A percentile compares a stretch with the other conserved stretches of the same genome.
Evolutionary conservation across 495 filamentous ascomycete genomes (phyloP).

Genomic region (Durotheca rogersii): DNA sequence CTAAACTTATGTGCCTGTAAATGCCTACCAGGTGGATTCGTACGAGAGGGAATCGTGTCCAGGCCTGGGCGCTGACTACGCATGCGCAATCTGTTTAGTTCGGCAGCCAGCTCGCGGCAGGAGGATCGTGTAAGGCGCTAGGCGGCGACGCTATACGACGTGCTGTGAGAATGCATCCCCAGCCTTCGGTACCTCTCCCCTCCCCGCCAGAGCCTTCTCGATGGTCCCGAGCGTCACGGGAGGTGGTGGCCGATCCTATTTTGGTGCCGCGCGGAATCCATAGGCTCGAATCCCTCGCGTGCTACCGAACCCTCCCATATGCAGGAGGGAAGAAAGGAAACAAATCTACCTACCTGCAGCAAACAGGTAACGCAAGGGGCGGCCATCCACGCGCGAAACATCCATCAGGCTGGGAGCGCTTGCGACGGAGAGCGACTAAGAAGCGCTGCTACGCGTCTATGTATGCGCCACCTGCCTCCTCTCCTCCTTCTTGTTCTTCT

Average conservation of each 20-base stretch:
- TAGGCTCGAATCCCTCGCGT: constrained; percentile 8
- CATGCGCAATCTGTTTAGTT: too few species aligned
- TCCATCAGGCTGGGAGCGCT: constrained; percentile 13
- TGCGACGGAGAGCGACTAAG: too few species aligned
- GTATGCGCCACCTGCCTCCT: background rate
- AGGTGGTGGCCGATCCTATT: constrained; percentile 12
- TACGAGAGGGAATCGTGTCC: too few species aligned
- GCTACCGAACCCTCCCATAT: background rate
- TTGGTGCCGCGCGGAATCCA: background rate
- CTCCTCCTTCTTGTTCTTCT: background rate
- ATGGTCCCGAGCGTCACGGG: constrained; percentile 24
- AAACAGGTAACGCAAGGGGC: too few species aligned
- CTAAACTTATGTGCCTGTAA: too few species aligned
- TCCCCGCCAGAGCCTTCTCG: constrained; percentile 19
- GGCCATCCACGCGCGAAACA: constrained; percentile 22
- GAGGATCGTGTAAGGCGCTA: too few species aligned
- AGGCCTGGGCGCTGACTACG: too few species aligned
- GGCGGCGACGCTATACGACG: background rate
- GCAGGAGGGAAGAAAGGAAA: constrained; percentile 23
- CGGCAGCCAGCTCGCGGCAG: too few species aligned
- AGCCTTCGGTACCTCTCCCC: constrained; percentile 1
- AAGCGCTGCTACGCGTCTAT: background rate
- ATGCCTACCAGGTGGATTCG: too few species aligned
- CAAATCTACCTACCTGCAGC: constrained; percentile 11
- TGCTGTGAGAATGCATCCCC: too few species aligned